Percentiles rank a stretch among this genome's conserved stretches.
phyloP scores from a whole-genome alignment of 2,329 filamentous ascomycete species.

The Microcera coccophila region DNA sequence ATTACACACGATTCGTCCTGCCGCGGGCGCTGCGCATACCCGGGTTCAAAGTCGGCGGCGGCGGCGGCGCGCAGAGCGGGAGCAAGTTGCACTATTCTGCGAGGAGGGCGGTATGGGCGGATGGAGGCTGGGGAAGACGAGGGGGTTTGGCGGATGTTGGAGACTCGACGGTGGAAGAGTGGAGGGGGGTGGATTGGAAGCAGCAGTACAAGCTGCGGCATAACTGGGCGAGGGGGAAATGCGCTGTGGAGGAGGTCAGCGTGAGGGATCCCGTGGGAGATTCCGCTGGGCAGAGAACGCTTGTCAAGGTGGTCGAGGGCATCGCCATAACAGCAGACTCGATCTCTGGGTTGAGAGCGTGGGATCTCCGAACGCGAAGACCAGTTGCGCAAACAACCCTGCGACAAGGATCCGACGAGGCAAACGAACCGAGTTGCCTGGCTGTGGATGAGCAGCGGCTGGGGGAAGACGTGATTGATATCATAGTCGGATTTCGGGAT shows the following conservation, averaged over 20 bases:
- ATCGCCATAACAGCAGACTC: conserved; percentile 74
- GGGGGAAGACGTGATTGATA: conserved; percentile 47
- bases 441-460: conserved; percentile 56
- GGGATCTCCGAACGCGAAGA: conserved; percentile 64
- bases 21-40: conserved; percentile 75
- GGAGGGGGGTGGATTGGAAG: conserved; percentile 69
- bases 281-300: conserved; percentile 50
- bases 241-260: conserved; percentile 73
- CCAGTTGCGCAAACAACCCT: conserved; percentile 46
- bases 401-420: conserved; percentile 11
- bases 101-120: conserved; percentile 42
- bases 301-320: conserved; percentile 75
- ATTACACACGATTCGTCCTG: conserved; percentile 81
- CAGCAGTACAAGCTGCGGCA: conserved; percentile 80
- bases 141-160: conserved; percentile 51
- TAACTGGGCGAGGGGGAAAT: conserved; percentile 85
- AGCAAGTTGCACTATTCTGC: conserved; percentile 45
- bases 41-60: conserved; percentile 48
- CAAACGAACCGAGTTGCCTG: conserved; percentile 56
- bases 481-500: conserved; percentile 67
- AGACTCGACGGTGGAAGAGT: conserved; percentile 25
- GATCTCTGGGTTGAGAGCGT: conserved; percentile 68
- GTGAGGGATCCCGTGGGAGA: conserved; percentile 41
- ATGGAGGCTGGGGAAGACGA: conserved; percentile 37
- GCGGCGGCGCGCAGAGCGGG: conserved; percentile 21